Evolutionary conservation across 345 rosid genomes (phyloP).

Genomic region (Moricandia arvensis): DNA sequence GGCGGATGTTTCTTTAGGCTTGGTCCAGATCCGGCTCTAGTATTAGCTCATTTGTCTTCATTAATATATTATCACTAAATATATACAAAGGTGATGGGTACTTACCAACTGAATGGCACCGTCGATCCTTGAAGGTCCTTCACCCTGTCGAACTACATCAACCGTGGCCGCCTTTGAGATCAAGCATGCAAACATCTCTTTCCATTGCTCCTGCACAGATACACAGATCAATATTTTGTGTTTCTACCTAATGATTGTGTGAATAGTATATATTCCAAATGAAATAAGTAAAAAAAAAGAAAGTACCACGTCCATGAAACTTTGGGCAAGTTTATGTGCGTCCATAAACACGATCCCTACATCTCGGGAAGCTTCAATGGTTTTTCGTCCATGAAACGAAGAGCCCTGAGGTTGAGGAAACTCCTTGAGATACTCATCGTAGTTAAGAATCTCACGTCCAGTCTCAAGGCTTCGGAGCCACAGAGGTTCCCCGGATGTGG

Average conservation of each 20-base stretch:
- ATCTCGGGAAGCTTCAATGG: slow-evolving; percentile 91
- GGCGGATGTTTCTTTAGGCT: too few relatives aligned
- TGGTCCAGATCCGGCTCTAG: too few relatives aligned
- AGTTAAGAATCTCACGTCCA: slow-evolving; percentile 89
- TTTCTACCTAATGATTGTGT: background rate
- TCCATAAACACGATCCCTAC: slow-evolving; percentile 74
- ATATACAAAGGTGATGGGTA: background rate
- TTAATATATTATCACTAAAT: background rate
- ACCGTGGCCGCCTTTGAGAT: slow-evolving; percentile 85
- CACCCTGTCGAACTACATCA: slow-evolving; percentile 75
- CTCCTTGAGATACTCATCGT: slow-evolving; percentile 81
- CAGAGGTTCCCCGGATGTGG: slow-evolving; percentile 65
- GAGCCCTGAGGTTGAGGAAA: slow-evolving; percentile 51
- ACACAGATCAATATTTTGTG: background rate
- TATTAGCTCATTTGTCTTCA: background rate
- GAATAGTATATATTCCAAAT: background rate
- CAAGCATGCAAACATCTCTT: slow-evolving; percentile 92
- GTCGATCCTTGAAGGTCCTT: slow-evolving; percentile 60
- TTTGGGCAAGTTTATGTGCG: slow-evolving; percentile 70
- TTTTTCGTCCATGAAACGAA: slow-evolving; percentile 48
- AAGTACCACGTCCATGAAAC: slow-evolving; percentile 88
- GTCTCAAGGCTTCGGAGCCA: slow-evolving; percentile 95
- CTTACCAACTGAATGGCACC: slow-evolving; percentile 89
- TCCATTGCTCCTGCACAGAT: slow-evolving; percentile 76
- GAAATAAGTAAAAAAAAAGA: background rate